Evolutionary conservation across 306 rosid species (phyloP).

Genomic region (Mimosa pudica): DNA sequence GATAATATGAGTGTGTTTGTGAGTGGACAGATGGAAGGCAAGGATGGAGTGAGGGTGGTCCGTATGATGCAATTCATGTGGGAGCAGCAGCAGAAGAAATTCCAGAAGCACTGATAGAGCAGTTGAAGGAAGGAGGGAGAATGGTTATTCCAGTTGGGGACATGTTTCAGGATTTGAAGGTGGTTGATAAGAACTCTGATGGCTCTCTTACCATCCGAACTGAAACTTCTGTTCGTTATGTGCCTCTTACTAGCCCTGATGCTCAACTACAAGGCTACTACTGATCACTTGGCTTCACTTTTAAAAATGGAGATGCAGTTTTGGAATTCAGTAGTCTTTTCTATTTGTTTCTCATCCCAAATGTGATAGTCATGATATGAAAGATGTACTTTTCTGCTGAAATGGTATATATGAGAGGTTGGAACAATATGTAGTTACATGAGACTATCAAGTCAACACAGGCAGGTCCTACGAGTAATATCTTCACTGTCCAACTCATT

Average conservation of each 20-base stretch:
- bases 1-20: constrained; percentile 14
- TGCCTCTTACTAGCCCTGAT: constrained; percentile 90
- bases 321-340: background rate
- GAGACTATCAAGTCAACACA: too few relatives aligned
- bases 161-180: constrained; percentile 76
- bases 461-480: too few relatives aligned
- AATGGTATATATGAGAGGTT: background rate
- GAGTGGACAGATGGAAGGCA: constrained; percentile 76
- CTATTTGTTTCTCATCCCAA: background rate
- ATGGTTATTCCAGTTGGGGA: constrained; percentile 96
- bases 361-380: background rate
- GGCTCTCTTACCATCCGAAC: constrained; percentile 63
- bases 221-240: constrained; percentile 84
- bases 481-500: too few relatives aligned
- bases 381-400: background rate
- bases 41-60: constrained; percentile 82
- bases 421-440: background rate
- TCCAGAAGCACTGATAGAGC: constrained; percentile 79
- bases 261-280: constrained; percentile 62
- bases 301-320: background rate
- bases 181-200: constrained; percentile 80
- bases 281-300: constrained; percentile 16
- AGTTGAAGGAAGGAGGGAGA: constrained; percentile 93
- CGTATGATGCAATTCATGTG: constrained; percentile 96
- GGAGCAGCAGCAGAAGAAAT: constrained; percentile 96